Evolutionary conservation across 768 basidiomycete genomes (phyloP).

Genomic region (Grammothele lineata): DNA sequence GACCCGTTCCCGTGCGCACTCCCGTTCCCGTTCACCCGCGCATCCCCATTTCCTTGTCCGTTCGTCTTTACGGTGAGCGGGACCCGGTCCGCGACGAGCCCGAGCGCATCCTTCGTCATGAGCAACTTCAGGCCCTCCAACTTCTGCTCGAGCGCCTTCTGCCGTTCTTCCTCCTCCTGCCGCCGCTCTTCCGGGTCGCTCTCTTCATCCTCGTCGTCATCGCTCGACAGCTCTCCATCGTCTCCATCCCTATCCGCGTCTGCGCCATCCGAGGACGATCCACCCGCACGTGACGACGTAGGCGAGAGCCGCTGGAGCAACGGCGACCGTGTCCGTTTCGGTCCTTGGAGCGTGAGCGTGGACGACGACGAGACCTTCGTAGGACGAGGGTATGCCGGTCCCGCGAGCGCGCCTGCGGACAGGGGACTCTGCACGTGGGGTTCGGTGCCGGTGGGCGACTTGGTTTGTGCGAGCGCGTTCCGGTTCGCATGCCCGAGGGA

Average conservation of each 20-base stretch:
- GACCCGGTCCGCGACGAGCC: constrained; percentile 46
- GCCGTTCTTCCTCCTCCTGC: constrained; percentile 73
- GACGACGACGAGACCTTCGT: constrained; percentile 67
- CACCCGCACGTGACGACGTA: constrained; percentile 31
- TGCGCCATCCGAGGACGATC: constrained; percentile 7
- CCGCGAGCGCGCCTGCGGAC: not conserved
- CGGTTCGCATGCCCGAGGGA: constrained; percentile 56
- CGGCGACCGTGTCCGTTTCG: constrained; percentile 29
- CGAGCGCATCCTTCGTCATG: constrained; percentile 72
- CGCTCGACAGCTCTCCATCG: constrained; percentile 6
- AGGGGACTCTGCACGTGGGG: constrained; percentile 3
- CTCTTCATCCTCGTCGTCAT: constrained; percentile 46
- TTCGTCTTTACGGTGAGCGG: not conserved
- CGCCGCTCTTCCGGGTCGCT: constrained; percentile 54
- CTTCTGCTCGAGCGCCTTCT: constrained; percentile 62
- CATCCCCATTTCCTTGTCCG: constrained; percentile 1
- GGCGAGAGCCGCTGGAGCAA: constrained; percentile 45
- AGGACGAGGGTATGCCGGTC: not conserved
- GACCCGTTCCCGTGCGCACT: too few relatives aligned
- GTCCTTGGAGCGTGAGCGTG: constrained; percentile 61
- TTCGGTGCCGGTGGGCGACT: not conserved
- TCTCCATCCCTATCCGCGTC: not conserved
- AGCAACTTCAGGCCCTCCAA: constrained; percentile 62
- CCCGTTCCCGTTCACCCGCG: too few relatives aligned
- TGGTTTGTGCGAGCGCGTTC: constrained; percentile 36